Conservation (phyloP, 768 basidiomycete genomes). For the Tricholoma terreum region DNA sequence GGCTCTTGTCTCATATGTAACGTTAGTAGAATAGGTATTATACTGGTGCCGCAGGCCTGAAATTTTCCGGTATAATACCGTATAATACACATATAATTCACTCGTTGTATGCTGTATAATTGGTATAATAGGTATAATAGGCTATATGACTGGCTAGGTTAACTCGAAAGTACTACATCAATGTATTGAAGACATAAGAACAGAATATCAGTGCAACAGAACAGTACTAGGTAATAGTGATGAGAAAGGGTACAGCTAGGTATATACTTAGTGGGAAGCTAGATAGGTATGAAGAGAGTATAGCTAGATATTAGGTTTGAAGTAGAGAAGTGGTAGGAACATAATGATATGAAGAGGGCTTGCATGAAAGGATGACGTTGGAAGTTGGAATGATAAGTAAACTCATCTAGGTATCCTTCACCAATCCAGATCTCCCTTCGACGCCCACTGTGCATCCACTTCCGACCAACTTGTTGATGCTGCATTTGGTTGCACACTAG, state of each 20-base stretch:
- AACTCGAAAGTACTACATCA: too few relatives aligned
- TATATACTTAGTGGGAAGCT: neutral
- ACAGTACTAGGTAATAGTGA: too few relatives aligned
- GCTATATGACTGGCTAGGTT: too few relatives aligned
- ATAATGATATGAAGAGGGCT: neutral
- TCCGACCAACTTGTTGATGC: too few relatives aligned
- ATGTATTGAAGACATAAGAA: too few relatives aligned
- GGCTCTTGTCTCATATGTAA: neutral
- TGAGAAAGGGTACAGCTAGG: too few relatives aligned
- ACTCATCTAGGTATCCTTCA: neutral
- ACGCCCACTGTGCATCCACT: neutral
- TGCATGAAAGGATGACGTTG: neutral
- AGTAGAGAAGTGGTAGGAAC: neutral
- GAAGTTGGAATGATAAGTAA: neutral
- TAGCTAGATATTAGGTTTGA: neutral
- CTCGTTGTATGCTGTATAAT: too few relatives aligned
- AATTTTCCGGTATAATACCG: neutral
- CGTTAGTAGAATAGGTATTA: neutral
- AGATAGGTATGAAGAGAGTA: neutral
- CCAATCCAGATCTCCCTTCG: neutral
- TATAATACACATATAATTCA: too few relatives aligned
- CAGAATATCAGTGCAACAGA: too few relatives aligned
- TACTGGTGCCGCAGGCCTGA: neutral
- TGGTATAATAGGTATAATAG: too few relatives aligned
- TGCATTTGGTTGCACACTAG: too few relatives aligned